Conservation (phyloP, 495 filamentous ascomycete species). For the Trichocladium antarcticum region DNA sequence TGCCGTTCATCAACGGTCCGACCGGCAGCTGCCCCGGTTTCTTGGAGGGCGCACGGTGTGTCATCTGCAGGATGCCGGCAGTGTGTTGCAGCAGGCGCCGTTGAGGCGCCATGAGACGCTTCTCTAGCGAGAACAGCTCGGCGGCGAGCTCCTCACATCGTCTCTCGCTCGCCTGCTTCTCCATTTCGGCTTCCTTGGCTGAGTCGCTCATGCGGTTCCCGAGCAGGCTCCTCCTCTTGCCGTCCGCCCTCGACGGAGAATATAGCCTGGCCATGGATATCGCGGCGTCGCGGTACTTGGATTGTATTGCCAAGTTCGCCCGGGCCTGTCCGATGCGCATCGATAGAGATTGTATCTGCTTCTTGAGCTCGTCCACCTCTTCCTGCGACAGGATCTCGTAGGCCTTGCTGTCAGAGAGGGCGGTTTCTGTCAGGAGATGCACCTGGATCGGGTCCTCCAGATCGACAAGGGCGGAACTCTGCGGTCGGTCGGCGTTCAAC, state of each 20-base stretch:
- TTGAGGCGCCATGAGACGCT: slow-evolving; percentile 58
- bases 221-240: slow-evolving; percentile 43
- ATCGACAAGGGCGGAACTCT: slow-evolving; percentile 37
- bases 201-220: slow-evolving; percentile 38
- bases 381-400: slow-evolving; percentile 82
- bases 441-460: slow-evolving; percentile 49
- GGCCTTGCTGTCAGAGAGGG: slow-evolving; percentile 70
- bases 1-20: slow-evolving; percentile 35
- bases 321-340: slow-evolving; percentile 68
- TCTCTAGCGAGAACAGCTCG: slow-evolving; percentile 68
- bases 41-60: slow-evolving; percentile 50
- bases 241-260: slow-evolving; percentile 33
- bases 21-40: slow-evolving; percentile 18
- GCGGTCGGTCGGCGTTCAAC: slow-evolving; percentile 30
- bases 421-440: slow-evolving; percentile 88
- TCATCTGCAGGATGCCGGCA: slow-evolving; percentile 79
- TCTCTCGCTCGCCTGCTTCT: slow-evolving; percentile 58
- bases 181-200: slow-evolving; percentile 56
- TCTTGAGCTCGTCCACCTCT: slow-evolving; percentile 84
- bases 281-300: slow-evolving; percentile 87
- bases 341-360: slow-evolving; percentile 56
- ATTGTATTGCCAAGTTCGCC: slow-evolving; percentile 79
- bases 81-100: slow-evolving; percentile 75
- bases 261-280: slow-evolving; percentile 72
- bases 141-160: slow-evolving; percentile 78